A percentile compares a stretch with the other conserved stretches of the same genome.
Evolutionary conservation across 768 basidiomycete species (phyloP).

Genomic region (Calocera viscosa): DNA sequence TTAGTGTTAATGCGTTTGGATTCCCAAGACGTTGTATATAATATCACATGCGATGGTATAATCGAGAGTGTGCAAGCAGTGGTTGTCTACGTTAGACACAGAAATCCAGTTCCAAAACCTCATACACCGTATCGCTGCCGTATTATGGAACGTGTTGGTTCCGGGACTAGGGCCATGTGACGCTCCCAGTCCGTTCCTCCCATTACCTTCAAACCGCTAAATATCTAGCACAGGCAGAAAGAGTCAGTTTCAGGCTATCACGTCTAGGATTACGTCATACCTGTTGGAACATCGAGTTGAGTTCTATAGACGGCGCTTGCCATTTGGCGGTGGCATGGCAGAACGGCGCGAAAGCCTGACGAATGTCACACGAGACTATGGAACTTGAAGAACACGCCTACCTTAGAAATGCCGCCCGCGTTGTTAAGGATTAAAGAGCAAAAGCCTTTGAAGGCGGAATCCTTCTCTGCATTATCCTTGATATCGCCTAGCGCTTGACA

Average conservation of each 20-base stretch:
- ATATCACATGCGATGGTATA: conserved; percentile 1
- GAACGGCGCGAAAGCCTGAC: conserved; percentile 88
- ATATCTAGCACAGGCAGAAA: conserved; percentile 34
- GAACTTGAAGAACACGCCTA: conserved; percentile 32
- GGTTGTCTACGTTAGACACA: not conserved
- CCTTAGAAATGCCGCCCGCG: conserved; percentile 86
- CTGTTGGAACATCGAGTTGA: conserved; percentile 84
- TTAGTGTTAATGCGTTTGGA: not conserved
- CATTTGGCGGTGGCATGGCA: conserved; percentile 95
- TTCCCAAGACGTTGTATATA: not conserved
- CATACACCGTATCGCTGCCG: conserved; percentile 78
- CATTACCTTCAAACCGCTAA: conserved; percentile 82
- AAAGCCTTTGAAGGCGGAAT: conserved; percentile 94
- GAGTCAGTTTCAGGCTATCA: not conserved
- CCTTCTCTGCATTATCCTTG: conserved; percentile 98
- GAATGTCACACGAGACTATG: not conserved
- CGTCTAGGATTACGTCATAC: conserved; percentile 21
- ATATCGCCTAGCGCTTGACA: conserved; percentile 96
- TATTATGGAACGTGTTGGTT: conserved; percentile 76
- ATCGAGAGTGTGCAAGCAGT: not conserved
- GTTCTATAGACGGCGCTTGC: conserved; percentile 80
- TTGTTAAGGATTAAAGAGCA: conserved; percentile 93
- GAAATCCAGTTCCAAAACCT: conserved; percentile 13
- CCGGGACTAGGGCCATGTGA: conserved; percentile 73
- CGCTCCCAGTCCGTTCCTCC: conserved; percentile 75